Base-by-base conservation (phyloP, 2,329 filamentous ascomycete genomes). In the Dothideomycetes sp. region DNA sequence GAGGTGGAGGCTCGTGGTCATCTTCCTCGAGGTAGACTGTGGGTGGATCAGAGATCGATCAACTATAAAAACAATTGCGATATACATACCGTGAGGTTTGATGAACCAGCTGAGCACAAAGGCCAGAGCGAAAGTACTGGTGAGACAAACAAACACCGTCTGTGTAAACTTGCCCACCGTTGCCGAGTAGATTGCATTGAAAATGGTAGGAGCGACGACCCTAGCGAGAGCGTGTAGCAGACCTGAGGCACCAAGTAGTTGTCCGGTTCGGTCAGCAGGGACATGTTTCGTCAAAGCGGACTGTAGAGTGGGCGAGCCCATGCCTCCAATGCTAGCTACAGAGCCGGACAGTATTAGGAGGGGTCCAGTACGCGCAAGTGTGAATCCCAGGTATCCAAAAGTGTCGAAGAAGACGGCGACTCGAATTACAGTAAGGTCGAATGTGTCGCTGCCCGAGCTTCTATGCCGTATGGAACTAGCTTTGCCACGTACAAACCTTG, bases 221-320 rank as follows among this genome's bases (percentile, higher is more conserved):
- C 87, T 71, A 3, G 84, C 76, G 27, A 94, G 62, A 1, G 86
- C 83, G 60, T 96, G 89, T 42, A 96, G 62, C 45, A 96, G 67
- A 0, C 89, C 91, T 12, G 81, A 81, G 2, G 87, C 88, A 16
- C 91, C 91, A 0, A 98, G 72, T n/a, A 96, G 66, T 57, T 91
- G 79, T 0, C 91, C 91, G 0, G 91, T 81, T 34, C 75, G 75
- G 47, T 91, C 83, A 1, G 78, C 70, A 0, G 88, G 85, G 0
- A 96, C 81, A 58, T 96, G 91, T 57, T 95, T 96, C 15, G 87
- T 95, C 37, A 95, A 66, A 1, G 82, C 75, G 2, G 84, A 81
- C 54, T 94, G 86, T 36, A 94, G 69, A 0, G 84, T 91, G 1
- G 91, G 88, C 27, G 81, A 81, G 0, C 82, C 88, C 34, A 96